Evolutionary conservation across 2,329 filamentous ascomycete genomes (phyloP), one percentile per base, ranked within the genome.

Genomic region (Polytolypa hystricis): DNA sequence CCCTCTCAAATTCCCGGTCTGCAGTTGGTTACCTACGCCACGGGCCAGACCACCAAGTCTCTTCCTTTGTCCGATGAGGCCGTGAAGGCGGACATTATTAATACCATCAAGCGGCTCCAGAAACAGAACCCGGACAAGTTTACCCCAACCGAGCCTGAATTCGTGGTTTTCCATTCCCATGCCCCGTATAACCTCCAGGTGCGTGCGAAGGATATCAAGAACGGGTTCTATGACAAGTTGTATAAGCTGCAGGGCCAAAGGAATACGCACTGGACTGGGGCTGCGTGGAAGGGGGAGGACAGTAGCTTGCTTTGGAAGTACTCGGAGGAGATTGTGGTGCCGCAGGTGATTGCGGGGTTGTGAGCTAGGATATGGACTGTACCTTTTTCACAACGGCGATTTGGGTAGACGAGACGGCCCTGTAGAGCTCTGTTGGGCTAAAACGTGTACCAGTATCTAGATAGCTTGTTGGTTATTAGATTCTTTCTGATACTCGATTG

Each of bases 181-280:
- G 52, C 57, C 16, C 59, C 59, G 10, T 61, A 60, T 43, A 50
- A 59, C 18, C 37, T 60, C 28, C 51, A 46, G 9, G 57, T 64
- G 0, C 45, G 55, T 0, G 42, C 48, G 1, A 47, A 57, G 2
- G 52, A 55, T 8, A 59, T 69, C 36, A 44, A 41, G 14, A 43
- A 37, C 5, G 65, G 65, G 0, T 68, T 67, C 32, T 62, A 69
- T 38, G 51, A 54, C 23, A 43, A 57, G 26, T 48, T 66, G 33
- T 57, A 62, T 44, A 56, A 47, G 2, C 47, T 70, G 17, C 66
- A 70, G 47, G 66, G 66, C 0, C 41, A 57, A 11, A 48, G 53
- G 12, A 60, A 57, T 12, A 69, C 65, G 0, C 70, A 52, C 47
- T 69, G 60, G 43, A 67, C 64, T 0, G 66, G 66, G 7, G 1